These are phyloP conservation scores for Ascochyta lentis DNA, from an alignment of 2,329 filamentous ascomycete species.

Conservation along the genomic window DNA sequence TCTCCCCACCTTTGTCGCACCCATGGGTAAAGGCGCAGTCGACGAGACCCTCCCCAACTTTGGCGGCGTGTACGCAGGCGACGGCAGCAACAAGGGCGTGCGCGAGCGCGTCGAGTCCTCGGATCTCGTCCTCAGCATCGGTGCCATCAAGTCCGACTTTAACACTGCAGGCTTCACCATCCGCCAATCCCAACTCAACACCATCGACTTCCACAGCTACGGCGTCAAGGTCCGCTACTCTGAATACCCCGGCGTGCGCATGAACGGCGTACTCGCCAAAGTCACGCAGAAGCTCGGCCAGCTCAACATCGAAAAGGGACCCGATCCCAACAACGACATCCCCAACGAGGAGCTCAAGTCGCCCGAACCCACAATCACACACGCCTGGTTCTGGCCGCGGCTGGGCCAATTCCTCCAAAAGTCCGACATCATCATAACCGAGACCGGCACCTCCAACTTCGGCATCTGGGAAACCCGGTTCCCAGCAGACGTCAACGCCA, in stretches of 20 bases:
- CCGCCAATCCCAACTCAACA: conserved; percentile 75
- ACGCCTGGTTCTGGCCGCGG: conserved; percentile 79
- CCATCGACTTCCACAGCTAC: conserved; percentile 81
- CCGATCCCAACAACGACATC: conserved; percentile 62
- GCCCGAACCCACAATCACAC: conserved; percentile 61
- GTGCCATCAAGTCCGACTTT: conserved; percentile 76
- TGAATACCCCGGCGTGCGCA: conserved; percentile 77
- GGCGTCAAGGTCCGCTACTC: conserved; percentile 77
- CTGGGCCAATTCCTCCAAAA: conserved; percentile 74
- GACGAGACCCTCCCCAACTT: conserved; percentile 78
- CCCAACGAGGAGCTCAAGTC: conserved; percentile 45
- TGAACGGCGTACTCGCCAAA: conserved; percentile 79
- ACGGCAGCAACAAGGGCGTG: conserved; percentile 71
- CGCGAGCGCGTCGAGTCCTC: conserved; percentile 69
- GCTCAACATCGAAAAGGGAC: conserved; percentile 62
- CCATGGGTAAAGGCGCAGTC: conserved; percentile 87
- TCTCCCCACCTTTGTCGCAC: conserved; percentile 84
- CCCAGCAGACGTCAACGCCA: conserved; percentile 75
- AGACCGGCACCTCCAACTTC: conserved; percentile 88
- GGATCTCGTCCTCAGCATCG: conserved; percentile 74
- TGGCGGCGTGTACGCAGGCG: conserved; percentile 85
- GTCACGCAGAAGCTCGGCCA: conserved; percentile 65
- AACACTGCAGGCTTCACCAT: conserved; percentile 86
- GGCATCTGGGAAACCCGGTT: conserved; percentile 87
- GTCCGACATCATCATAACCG: conserved; percentile 81